Percentiles rank a stretch among this genome's conserved stretches.
Evolutionary conservation across 23 red algal genomes (phyloP).

Genomic region (Agarophyton chilense): DNA sequence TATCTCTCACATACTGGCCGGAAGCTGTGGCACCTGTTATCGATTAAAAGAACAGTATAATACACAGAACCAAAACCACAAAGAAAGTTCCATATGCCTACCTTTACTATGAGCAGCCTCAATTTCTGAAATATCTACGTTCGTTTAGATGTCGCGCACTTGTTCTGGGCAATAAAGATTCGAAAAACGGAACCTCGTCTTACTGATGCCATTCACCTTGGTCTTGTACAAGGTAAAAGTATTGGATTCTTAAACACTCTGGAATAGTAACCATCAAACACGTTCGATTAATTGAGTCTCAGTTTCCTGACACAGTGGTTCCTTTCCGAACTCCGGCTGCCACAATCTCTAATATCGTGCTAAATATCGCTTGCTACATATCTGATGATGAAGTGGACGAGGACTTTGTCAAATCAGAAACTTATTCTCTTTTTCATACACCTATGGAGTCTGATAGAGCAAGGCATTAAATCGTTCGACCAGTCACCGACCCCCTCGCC

Average conservation of each 20-base stretch:
- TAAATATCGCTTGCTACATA: neutral
- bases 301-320: constrained; percentile 20
- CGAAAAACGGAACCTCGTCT: neutral
- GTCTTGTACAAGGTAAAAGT: constrained; percentile 11
- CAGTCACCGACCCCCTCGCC: too few relatives aligned
- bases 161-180: neutral
- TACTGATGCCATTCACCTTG: constrained; percentile 12
- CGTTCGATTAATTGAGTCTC: constrained; percentile 23
- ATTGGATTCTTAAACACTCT: constrained; percentile 14
- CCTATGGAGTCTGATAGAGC: too few relatives aligned
- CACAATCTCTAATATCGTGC: neutral
- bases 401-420: neutral
- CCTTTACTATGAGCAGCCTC: neutral
- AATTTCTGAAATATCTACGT: constrained; percentile 1
- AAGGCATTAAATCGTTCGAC: too few relatives aligned
- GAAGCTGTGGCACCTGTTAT: constrained; percentile 31
- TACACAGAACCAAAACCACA: neutral
- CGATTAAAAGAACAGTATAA: neutral
- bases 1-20: neutral
- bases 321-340: neutral
- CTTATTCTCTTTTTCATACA: too few relatives aligned
- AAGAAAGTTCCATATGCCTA: neutral
- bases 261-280: constrained; percentile 31
- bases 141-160: constrained; percentile 25
- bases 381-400: neutral